Evolutionary conservation across 306 rosid species (phyloP).

Genomic region (Macrotyloma uniflorum): DNA sequence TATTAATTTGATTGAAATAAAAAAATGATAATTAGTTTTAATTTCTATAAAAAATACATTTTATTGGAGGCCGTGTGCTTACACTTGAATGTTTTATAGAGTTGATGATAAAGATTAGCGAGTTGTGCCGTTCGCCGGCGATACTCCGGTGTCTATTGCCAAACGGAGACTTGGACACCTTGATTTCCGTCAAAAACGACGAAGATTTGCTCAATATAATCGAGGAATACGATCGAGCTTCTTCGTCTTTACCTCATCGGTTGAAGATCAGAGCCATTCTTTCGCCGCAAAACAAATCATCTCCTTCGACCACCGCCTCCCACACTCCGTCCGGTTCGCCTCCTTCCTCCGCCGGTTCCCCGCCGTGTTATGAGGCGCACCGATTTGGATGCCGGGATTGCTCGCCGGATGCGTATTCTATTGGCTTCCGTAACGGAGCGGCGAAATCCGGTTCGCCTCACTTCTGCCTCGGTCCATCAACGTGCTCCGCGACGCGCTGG

Average conservation of each 20-base stretch:
- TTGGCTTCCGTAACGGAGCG: conserved; percentile 36
- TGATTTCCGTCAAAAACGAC: conserved; percentile 72
- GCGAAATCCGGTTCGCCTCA: conserved; percentile 50
- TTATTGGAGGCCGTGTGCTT: background rate
- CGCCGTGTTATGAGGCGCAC: conserved; percentile 28
- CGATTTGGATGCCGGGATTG: conserved; percentile 6
- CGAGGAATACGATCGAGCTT: conserved; percentile 69
- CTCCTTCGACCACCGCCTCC: conserved; percentile 58
- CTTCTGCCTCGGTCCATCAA: conserved; percentile 35
- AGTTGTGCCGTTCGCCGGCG: conserved; percentile 70
- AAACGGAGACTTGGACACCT: conserved; percentile 78
- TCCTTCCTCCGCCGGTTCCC: conserved; percentile 35
- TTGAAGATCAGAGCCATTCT: conserved; percentile 76
- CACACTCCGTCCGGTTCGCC: conserved; percentile 48
- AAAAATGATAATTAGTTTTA: no score
- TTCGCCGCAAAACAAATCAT: conserved; percentile 49
- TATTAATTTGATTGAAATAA: no score
- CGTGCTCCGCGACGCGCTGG: conserved; percentile 34
- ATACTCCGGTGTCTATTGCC: conserved; percentile 71
- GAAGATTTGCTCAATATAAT: conserved; percentile 73
- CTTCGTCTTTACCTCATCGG: conserved; percentile 45
- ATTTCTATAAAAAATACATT: background rate
- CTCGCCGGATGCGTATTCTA: conserved; percentile 40
- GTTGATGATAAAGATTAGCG: conserved; percentile 68
- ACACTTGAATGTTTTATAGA: conserved; percentile 43